A percentile compares a stretch with the other conserved stretches of the same genome.
phyloP scores from a whole-genome alignment of 78 protist species.

The slime mould (Dictyostelium discoideum) region dicty_2.7 NC_007089.4:3151501-3152000 shows the following conservation, averaged over 20 bases:
- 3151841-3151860: not conserved
- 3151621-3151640: not conserved
- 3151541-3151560: not conserved
- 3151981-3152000: not conserved
- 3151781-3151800: not conserved
- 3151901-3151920: not conserved
- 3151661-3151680: constrained; percentile 2
- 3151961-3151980: not conserved
- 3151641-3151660: not conserved
- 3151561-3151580: not conserved
- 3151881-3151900: not conserved
- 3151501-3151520: not conserved
- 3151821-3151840: not conserved
- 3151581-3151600: not conserved
- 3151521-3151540: not conserved
- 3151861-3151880: constrained; percentile 5
- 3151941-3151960: not conserved
- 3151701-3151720: not conserved
- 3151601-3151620: not conserved
- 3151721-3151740: not conserved
- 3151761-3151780: not conserved
- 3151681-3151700: not conserved
- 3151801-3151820: not conserved
- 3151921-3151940: not conserved
- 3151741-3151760: not conserved